Evolutionary conservation across 306 rosid species (phyloP), one percentile per base, ranked within the genome.

Genomic region (Neltuma alba): DNA sequence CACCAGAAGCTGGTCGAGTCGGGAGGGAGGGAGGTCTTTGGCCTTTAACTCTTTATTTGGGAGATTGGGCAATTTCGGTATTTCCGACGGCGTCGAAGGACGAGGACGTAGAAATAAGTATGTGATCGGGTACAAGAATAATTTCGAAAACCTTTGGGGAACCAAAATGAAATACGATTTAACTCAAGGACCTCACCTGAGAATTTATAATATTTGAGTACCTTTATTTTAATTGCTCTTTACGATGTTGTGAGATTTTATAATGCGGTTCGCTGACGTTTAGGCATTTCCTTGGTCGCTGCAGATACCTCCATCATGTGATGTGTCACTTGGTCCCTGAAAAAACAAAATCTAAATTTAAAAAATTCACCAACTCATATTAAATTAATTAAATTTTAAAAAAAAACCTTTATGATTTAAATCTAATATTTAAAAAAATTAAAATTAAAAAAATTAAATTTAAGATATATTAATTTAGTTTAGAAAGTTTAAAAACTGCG

Each of bases 1-100:
- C 88, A 84, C 69, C 86, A 60, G 87, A 81, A 81, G 84, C 74
- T 75, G 50, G 81, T 84, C 55, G 65, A 70, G 33, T 57, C 63
- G 63, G 76, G 78, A 81, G 68, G 77, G 40, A 40, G 36, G 37
- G 28, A 72, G 80, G 84, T 81, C 80, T 70, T 67, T 70, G 79
- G 82, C n/a, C n/a, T n/a, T n/a, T n/a, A n/a, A n/a, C n/a, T 75
- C 82, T 84, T 87, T 79, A 79, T 81, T 87, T 76, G 66, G 79
- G 83, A 73, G 21, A 37, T 70, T 58, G 84, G 90, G 76, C 41
- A 79, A 33, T 71, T 72, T 44, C 14, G 90, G 69, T 33, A 71
- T 84, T 87, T 78, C 47, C 13, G 15, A n/a, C 23, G 38, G 15
- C 1, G 20, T 0, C 13, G 66, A 52, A 70, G 81, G 71, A 61